Conservation (phyloP, 352 stramenopile genomes). For the Phytophthora sansomeana region DNA sequence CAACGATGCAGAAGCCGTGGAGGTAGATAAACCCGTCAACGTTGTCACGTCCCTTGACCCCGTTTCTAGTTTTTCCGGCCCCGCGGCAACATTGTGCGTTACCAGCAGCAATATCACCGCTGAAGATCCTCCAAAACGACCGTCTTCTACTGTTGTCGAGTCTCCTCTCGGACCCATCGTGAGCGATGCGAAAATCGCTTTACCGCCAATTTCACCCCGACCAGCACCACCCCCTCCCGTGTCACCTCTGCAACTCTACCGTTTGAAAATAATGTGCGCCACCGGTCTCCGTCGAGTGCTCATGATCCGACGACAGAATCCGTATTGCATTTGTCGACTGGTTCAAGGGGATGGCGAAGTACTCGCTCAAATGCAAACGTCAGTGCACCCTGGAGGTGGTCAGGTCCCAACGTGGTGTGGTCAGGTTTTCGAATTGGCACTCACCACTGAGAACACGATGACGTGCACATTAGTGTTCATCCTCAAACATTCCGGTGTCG, state of each 20-base stretch:
- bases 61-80: neutral
- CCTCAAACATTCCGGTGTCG: constrained; percentile 31
- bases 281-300: constrained; percentile 26
- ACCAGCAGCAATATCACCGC: neutral
- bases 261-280: constrained; percentile 31
- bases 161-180: neutral
- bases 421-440: constrained; percentile 37
- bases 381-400: constrained; percentile 32
- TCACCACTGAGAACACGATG: constrained; percentile 25
- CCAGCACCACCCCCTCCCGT: constrained; percentile 6
- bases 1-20: neutral
- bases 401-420: constrained; percentile 31
- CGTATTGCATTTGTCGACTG: constrained; percentile 38
- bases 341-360: constrained; percentile 31
- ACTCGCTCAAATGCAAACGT: constrained; percentile 30
- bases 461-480: constrained; percentile 40
- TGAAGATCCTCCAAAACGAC: neutral
- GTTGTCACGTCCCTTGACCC: neutral
- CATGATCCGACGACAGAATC: constrained; percentile 29
- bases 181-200: constrained; percentile 2
- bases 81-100: constrained; percentile 1
- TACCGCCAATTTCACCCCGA: constrained; percentile 23
- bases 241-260: constrained; percentile 26
- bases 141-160: constrained; percentile 1
- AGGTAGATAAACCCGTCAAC: neutral